Evolutionary conservation across 75 land plant genomes (phyloP).

Genomic region (Adiantum capillusveneris): DNA sequence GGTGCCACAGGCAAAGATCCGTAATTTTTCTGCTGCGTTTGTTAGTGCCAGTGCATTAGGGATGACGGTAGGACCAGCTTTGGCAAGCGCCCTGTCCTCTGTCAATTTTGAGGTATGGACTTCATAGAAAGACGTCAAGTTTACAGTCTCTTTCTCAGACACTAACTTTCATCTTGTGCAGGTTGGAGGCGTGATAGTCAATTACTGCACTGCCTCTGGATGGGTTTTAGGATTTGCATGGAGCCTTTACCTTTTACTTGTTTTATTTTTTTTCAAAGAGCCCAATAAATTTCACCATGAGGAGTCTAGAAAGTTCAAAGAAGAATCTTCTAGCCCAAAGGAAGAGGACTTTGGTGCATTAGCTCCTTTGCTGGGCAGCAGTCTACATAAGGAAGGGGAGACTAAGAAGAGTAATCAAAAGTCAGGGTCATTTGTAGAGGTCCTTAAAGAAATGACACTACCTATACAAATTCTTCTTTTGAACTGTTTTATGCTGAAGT

Average conservation of each 20-base stretch:
- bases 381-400: neutral
- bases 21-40: constrained; percentile 32
- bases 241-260: constrained; percentile 14
- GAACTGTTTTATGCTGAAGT: constrained; percentile 32
- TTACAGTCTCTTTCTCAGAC: neutral
- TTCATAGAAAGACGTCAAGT: neutral
- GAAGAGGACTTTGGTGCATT: neutral
- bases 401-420: constrained; percentile 6
- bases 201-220: constrained; percentile 27
- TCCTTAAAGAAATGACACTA: constrained; percentile 16
- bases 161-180: constrained; percentile 1
- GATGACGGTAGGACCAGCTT: constrained; percentile 34
- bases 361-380: neutral
- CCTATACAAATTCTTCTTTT: constrained; percentile 23
- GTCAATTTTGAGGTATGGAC: constrained; percentile 24
- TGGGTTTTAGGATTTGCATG: constrained; percentile 29
- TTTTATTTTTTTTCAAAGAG: constrained; percentile 20
- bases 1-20: constrained; percentile 25
- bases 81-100: constrained; percentile 17
- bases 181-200: constrained; percentile 21
- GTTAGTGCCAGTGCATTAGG: constrained; percentile 33
- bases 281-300: constrained; percentile 10
- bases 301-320: constrained; percentile 2
- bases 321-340: neutral
- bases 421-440: constrained; percentile 11